A percentile compares a stretch with the other conserved stretches of the same genome.
Conservation (phyloP, 345 rosid genomes). For the Murraya paniculata region DNA sequence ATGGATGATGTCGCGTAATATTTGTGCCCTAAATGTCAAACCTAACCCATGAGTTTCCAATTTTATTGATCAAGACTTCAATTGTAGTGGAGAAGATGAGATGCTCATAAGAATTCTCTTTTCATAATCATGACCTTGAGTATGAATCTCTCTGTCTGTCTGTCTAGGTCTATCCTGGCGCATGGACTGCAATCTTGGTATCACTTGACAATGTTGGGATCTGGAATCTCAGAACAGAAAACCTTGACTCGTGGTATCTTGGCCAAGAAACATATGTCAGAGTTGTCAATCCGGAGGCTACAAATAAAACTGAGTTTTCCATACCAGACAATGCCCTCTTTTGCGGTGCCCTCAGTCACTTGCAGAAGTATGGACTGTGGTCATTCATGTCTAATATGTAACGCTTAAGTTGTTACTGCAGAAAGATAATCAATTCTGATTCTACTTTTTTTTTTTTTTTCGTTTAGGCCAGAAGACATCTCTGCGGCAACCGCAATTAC, state of each 20-base stretch:
- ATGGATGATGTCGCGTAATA: neutral
- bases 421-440: slow-evolving; percentile 10
- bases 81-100: neutral
- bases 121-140: neutral
- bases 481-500: slow-evolving; percentile 37
- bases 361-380: slow-evolving; percentile 63
- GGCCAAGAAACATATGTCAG: slow-evolving; percentile 97
- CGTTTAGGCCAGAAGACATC: slow-evolving; percentile 77
- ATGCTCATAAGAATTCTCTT: neutral
- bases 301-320: slow-evolving; percentile 86
- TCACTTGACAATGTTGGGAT: slow-evolving; percentile 96
- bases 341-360: slow-evolving; percentile 70
- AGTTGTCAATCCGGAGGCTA: slow-evolving; percentile 83
- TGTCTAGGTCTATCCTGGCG: slow-evolving; percentile 91
- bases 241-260: slow-evolving; percentile 96
- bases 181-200: slow-evolving; percentile 88
- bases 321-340: slow-evolving; percentile 81
- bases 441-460: slow-evolving; percentile 6
- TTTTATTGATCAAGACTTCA: neutral
- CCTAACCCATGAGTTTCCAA: neutral
- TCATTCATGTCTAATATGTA: neutral
- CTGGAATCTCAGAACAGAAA: slow-evolving; percentile 95
- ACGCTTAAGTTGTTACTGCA: neutral
- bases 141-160: neutral
- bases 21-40: neutral